These are phyloP conservation scores for Lentinus tigrinus DNA, from an alignment of 768 basidiomycete species.

Conservation along the genomic window DNA sequence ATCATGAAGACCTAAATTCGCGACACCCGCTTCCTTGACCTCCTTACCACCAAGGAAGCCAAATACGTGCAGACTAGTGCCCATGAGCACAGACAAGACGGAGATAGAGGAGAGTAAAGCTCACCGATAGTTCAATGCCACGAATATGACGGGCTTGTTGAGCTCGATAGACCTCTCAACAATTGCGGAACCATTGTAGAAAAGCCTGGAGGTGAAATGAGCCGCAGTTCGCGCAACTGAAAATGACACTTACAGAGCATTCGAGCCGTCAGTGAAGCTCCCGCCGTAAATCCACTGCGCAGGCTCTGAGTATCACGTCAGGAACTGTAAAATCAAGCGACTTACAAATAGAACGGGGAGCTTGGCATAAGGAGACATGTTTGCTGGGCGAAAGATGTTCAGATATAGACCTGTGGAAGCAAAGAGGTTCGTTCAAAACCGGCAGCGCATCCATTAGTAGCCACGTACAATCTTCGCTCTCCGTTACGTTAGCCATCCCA, in stretches of 20 bases:
- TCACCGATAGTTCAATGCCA: constrained; percentile 48
- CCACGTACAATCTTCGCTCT: constrained; percentile 9
- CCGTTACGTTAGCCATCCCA: not conserved
- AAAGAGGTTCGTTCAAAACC: not conserved
- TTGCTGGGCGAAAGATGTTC: not conserved
- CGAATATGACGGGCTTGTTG: constrained; percentile 47
- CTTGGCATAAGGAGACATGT: not conserved
- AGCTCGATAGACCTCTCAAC: constrained; percentile 44
- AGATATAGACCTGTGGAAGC: not conserved
- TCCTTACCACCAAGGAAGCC: constrained; percentile 41
- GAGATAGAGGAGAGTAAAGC: not conserved
- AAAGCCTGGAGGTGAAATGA: constrained; percentile 38
- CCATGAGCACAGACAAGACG: not conserved
- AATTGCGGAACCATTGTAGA: constrained; percentile 42
- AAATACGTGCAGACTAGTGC: constrained; percentile 23
- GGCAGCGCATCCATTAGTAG: constrained; percentile 37
- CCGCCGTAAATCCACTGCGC: constrained; percentile 11
- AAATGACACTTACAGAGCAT: not conserved
- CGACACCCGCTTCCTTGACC: constrained; percentile 34
- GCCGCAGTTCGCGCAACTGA: not conserved
- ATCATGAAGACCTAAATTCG: constrained; percentile 51
- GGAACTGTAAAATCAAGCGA: not conserved
- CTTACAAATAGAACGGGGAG: constrained; percentile 43
- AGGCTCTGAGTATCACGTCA: too few relatives aligned
- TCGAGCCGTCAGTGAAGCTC: constrained; percentile 4